Evolutionary conservation across 257 asterid genomes (phyloP), one percentile per base, ranked within the genome.

Genomic region (Vinca minor): DNA sequence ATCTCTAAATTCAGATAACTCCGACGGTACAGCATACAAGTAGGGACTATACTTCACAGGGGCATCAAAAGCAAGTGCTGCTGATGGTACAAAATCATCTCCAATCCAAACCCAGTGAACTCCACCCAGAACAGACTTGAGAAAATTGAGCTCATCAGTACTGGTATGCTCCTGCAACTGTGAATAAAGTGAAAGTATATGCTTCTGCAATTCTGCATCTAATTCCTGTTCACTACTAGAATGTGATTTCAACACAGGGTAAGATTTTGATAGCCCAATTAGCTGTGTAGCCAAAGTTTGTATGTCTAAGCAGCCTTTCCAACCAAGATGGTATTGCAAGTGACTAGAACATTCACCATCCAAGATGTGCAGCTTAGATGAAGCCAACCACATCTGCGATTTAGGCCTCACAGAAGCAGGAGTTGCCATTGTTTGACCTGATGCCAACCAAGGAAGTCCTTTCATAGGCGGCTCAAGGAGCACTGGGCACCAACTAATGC

Each of bases 81-180:
- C 73, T 13, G 96, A 81, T 38, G 82, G 74, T 74, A 91, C 92
- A 77, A 91, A 91, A 31, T 86, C 98, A 81, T 91, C 98, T 73
- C 98, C 98, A 74, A 85, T 91, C 98, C 98, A 91, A 73, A 91
- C 92, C 94, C 96, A 91, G 67, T 73, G 68, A 72, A 77, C 82
- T 48, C 83, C 94, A 69, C 48, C 74, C 63, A 91, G 72, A 64
- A 85, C 76, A 77, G 88, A 78, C 69, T 71, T 83, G 65, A 91
- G 82, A 64, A 70, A 21, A 44, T 61, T 69, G 62, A 83, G 69
- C 68, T 86, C 83, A 54, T 70, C 89, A 31, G 81, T 78, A 55
- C 73, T 77, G 63, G 81, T 71, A 80, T 67, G 78, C 66, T 76
- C 89, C 76, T 88, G 95, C 86, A 91, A 73, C 70, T 83, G 85